phyloP scores from a whole-genome alignment of 2,329 filamentous ascomycete species.

The Paramyrothecium roridum region DNA sequence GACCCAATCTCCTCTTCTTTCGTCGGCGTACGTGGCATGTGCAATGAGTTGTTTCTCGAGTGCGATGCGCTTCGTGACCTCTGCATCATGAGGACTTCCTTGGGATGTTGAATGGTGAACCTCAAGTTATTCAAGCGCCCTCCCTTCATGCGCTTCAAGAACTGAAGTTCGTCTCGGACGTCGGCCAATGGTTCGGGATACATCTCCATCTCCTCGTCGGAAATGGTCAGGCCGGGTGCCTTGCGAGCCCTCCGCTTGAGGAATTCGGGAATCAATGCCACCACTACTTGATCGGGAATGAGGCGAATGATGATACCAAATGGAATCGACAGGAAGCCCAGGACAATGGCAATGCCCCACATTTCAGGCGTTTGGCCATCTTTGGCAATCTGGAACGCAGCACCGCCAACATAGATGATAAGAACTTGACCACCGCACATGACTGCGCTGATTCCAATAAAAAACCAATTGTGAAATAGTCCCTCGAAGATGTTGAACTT shows the following conservation, averaged over 20 bases:
- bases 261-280: constrained; percentile 49
- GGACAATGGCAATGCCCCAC: constrained; percentile 84
- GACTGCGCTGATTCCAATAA: constrained; percentile 77
- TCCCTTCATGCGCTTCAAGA: constrained; percentile 76
- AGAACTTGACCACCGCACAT: constrained; percentile 89
- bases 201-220: constrained; percentile 63
- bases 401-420: constrained; percentile 83
- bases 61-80: constrained; percentile 61
- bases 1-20: constrained; percentile 50
- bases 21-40: constrained; percentile 60
- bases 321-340: constrained; percentile 82
- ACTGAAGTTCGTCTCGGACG: constrained; percentile 76
- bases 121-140: constrained; percentile 78
- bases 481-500: constrained; percentile 94
- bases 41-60: constrained; percentile 62
- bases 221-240: constrained; percentile 56
- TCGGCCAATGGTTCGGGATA: constrained; percentile 73
- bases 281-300: constrained; percentile 70
- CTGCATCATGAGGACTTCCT: constrained; percentile 59
- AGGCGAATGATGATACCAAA: constrained; percentile 78
- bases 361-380: constrained; percentile 65
- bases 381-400: constrained; percentile 69
- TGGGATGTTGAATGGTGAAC: constrained; percentile 73
- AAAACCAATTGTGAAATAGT: constrained; percentile 81
- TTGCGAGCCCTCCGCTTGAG: constrained; percentile 46